These are phyloP conservation scores for Mycena haematopus DNA, from an alignment of 768 basidiomycete genomes.

Conservation along the genomic window DNA sequence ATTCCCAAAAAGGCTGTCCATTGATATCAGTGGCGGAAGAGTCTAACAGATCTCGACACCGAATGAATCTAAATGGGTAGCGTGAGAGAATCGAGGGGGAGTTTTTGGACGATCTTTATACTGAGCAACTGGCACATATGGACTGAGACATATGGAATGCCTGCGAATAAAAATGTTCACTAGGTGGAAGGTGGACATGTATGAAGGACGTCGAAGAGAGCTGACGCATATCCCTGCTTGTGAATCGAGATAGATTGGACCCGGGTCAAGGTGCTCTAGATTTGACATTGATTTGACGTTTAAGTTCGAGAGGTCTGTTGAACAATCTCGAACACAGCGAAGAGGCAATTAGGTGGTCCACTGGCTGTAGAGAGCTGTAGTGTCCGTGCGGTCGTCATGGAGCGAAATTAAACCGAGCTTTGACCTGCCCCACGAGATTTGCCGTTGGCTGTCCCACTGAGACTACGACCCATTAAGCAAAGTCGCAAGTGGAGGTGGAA, in stretches of 20 bases:
- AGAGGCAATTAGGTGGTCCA: background rate
- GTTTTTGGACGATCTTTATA: background rate
- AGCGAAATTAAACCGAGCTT: background rate
- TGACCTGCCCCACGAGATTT: background rate
- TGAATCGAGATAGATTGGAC: background rate
- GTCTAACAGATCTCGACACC: background rate
- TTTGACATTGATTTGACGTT: background rate
- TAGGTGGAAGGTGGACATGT: background rate
- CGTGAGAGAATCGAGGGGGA: background rate
- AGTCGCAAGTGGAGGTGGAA: no score
- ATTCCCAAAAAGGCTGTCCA: background rate
- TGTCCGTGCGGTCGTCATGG: background rate
- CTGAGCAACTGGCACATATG: no score
- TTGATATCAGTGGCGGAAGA: constrained; percentile 1
- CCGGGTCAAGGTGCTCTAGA: background rate
- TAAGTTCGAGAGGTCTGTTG: background rate
- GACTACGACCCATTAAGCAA: no score
- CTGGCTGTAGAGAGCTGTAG: background rate
- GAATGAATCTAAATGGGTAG: background rate
- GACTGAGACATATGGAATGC: constrained; percentile 1
- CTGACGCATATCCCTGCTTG: background rate
- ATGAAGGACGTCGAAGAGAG: background rate
- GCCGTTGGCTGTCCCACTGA: background rate
- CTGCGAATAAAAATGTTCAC: background rate
- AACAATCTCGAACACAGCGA: constrained; percentile 4